Base-by-base conservation (phyloP, 306 rosid species). In the Cucumis hystrix region DNA sequence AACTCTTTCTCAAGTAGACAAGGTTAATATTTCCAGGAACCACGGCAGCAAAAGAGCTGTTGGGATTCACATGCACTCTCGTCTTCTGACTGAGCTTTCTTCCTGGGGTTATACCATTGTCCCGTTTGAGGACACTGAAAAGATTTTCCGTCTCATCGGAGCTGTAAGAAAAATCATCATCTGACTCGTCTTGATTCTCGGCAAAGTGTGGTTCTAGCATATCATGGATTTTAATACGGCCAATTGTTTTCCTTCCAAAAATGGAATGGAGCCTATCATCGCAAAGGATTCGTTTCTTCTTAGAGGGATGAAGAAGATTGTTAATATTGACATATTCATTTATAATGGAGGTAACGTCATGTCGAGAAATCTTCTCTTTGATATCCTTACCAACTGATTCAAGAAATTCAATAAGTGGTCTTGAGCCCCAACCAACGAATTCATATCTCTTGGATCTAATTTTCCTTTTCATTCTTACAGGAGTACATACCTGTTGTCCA, bases 401-500 rank as follows among this genome's bases (percentile, higher is more conserved):
- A 28, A 93, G 90, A 83, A 89, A 93, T 39, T 77, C 79, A 43
- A 91, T 83, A 14, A 93, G 87, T 13, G 79, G 78, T 25, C 80
- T 84, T 5, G 98, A 93, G 4, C 93, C 97, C 98, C 97, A 93
- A 3, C 96, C 93, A 25, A 78, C 75, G 60, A 85, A 91, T 78
- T 89, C 93, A 79, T 74, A 84, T 45, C 79, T 84, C 88, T 82
- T 87, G 54, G 79, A 63, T 62, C 71, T 61, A 45, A 76, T 41
- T 59, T 77, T 64, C 73, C 80, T 64, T 63, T 77, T 77, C 63
- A 63, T 49, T 64, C 73, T 77, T 37, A 49, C 62, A 7, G 74
- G 66, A 63, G 61, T 25, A 75, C 37, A 59, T 62, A 33, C 80
- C 57, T 77, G 56, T 11, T 56, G 57, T 17, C 23, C 28, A 62